Evolutionary conservation across 2,329 filamentous ascomycete genomes (phyloP).

Genomic region (Diplodia corticola): DNA sequence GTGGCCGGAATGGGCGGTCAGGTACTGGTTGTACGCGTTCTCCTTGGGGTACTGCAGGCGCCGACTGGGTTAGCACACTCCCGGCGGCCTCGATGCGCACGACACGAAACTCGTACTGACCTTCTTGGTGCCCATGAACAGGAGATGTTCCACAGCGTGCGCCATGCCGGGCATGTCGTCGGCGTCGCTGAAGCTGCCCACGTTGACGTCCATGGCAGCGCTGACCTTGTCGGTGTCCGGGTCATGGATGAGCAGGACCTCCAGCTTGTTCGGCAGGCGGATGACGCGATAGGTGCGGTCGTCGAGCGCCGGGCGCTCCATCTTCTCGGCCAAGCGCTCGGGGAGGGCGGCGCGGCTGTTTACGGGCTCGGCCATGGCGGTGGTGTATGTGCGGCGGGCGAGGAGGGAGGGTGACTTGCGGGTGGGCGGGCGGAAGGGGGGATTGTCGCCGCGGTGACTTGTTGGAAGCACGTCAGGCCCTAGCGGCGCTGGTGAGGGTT

Average conservation of each 20-base stretch:
- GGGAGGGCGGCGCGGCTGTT: slow-evolving; percentile 16
- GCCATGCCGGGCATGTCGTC: slow-evolving; percentile 92
- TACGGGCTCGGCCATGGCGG: slow-evolving; percentile 27
- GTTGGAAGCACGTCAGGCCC: slow-evolving; percentile 5
- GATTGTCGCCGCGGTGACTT: not conserved
- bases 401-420: not conserved
- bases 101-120: slow-evolving; percentile 43
- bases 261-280: slow-evolving; percentile 79
- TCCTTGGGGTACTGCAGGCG: slow-evolving; percentile 74
- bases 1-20: slow-evolving; percentile 83
- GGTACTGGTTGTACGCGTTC: slow-evolving; percentile 93
- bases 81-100: not conserved
- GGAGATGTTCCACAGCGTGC: slow-evolving; percentile 90
- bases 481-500: slow-evolving; percentile 4
- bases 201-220: slow-evolving; percentile 91
- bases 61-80: slow-evolving; percentile 8
- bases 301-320: slow-evolving; percentile 84
- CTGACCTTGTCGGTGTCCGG: slow-evolving; percentile 95
- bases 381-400: slow-evolving; percentile 1
- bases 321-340: slow-evolving; percentile 58
- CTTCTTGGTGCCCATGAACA: slow-evolving; percentile 99
- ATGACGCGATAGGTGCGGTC: slow-evolving; percentile 87
- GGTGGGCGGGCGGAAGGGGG: not conserved
- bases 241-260: slow-evolving; percentile 91
- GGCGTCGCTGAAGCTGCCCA: slow-evolving; percentile 91